Evolutionary conservation across 1,284 basidiomycete genomes (phyloP).

Genomic region (Stereum hirsutum): DNA sequence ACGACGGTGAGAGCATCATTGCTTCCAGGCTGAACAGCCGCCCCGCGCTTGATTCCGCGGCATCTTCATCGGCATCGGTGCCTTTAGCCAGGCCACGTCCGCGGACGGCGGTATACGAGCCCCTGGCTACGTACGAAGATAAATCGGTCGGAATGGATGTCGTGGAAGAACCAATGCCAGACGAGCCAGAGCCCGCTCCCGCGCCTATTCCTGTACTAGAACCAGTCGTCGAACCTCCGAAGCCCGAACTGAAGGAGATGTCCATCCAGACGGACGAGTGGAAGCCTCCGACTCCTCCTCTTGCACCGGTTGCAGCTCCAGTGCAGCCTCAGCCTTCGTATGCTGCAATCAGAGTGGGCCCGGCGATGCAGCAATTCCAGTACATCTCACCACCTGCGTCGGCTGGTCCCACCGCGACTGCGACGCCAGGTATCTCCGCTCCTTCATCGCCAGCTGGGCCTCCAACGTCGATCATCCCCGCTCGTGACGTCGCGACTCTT

Average conservation of each 20-base stretch:
- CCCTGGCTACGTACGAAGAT: conserved; percentile 26
- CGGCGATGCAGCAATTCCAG: conserved; percentile 58
- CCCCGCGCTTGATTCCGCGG: conserved; percentile 15
- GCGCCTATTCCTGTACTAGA: conserved; percentile 8
- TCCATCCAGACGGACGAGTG: conserved; percentile 73
- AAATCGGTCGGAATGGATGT: conserved; percentile 25
- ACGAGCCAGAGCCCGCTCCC: background rate
- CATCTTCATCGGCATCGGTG: conserved; percentile 19
- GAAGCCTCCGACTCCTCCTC: conserved; percentile 32
- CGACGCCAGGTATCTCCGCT: conserved; percentile 19
- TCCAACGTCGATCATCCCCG: too few species aligned
- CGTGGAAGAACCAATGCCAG: conserved; percentile 20
- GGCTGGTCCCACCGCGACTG: too few species aligned
- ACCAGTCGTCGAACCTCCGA: conserved; percentile 25
- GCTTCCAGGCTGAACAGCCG: conserved; percentile 39
- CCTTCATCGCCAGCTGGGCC: conserved; percentile 33
- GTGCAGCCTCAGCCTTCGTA: conserved; percentile 9
- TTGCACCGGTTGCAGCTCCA: conserved; percentile 15
- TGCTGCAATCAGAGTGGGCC: conserved; percentile 10
- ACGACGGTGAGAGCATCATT: conserved; percentile 59
- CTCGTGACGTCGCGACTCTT: too few species aligned
- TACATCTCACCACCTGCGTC: conserved; percentile 51
- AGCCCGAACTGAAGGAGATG: conserved; percentile 59
- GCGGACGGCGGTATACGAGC: conserved; percentile 12
- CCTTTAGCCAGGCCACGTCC: conserved; percentile 2